phyloP scores from a whole-genome alignment of 2,329 filamentous ascomycete genomes.

The Salinomyces thailandicus region DNA sequence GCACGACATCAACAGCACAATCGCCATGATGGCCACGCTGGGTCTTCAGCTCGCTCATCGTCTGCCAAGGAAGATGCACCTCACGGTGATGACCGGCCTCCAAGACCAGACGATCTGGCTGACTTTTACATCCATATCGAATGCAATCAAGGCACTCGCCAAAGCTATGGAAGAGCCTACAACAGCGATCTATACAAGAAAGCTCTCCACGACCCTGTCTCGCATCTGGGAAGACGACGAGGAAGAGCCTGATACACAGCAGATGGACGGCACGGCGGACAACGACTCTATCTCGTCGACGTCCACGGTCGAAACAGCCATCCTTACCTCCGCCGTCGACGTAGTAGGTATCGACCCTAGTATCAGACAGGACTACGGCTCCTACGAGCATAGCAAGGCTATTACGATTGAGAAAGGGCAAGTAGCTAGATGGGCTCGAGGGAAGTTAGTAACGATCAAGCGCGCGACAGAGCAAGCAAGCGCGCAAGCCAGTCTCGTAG shows the following conservation, averaged over 20 bases:
- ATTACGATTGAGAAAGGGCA: not conserved
- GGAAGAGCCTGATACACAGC: not conserved
- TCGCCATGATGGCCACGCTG: conserved; percentile 6
- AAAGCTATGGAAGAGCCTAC: not conserved
- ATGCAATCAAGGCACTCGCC: not conserved
- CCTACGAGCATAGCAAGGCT: not conserved
- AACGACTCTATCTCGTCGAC: not conserved
- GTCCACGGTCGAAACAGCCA: not conserved
- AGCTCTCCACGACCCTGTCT: not conserved
- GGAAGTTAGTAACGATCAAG: not conserved
- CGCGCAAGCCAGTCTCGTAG: too few relatives aligned
- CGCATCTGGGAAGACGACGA: not conserved
- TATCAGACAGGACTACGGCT: not conserved
- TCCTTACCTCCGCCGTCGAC: not conserved
- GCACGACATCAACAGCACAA: conserved; percentile 2
- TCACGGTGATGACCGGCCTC: not conserved
- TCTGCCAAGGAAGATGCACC: not conserved
- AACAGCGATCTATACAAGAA: too few relatives aligned
- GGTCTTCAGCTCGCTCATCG: conserved; percentile 3
- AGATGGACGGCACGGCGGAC: not conserved
- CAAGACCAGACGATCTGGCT: not conserved
- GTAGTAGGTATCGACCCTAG: not conserved
- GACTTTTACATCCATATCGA: conserved; percentile 4
- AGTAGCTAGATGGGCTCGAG: not conserved
- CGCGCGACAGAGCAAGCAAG: too few relatives aligned